A percentile compares a stretch with the other conserved stretches of the same genome.
Evolutionary conservation across 1,284 basidiomycete species (phyloP).

Genomic region (Fomitopsis pinicola): DNA sequence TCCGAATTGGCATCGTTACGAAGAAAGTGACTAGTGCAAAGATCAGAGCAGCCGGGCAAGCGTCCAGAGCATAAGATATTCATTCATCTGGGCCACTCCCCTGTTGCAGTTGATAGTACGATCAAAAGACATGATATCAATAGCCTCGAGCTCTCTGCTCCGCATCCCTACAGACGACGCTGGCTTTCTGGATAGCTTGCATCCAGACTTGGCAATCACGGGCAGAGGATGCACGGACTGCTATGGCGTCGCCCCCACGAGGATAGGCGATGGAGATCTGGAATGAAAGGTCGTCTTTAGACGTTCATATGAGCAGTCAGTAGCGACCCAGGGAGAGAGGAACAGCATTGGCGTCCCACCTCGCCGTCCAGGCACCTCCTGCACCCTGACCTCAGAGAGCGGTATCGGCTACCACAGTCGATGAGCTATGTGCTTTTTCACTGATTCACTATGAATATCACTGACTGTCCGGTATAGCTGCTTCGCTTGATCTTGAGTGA

Average conservation of each 20-base stretch:
- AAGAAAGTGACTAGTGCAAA: no score
- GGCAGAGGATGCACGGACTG: slow-evolving; percentile 53
- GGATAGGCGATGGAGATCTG: slow-evolving; percentile 64
- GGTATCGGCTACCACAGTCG: slow-evolving; percentile 51
- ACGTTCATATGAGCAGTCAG: neutral
- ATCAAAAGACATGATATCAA: neutral
- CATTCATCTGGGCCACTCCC: neutral
- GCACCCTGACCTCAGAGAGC: slow-evolving; percentile 61
- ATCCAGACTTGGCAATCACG: slow-evolving; percentile 69
- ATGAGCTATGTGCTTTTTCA: neutral
- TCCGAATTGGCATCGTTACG: no score
- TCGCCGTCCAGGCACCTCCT: slow-evolving; percentile 44
- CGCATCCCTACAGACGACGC: slow-evolving; percentile 4
- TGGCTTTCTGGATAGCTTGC: slow-evolving; percentile 41
- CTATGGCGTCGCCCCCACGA: slow-evolving; percentile 70
- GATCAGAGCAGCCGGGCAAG: no score
- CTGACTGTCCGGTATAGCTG: slow-evolving; percentile 77
- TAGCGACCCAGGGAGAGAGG: neutral
- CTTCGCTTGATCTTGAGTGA: slow-evolving; percentile 65
- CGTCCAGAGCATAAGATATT: neutral
- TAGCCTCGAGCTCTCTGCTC: neutral
- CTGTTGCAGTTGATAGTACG: no score
- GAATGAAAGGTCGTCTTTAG: slow-evolving; percentile 62
- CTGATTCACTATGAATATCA: slow-evolving; percentile 22
- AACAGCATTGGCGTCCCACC: slow-evolving; percentile 27